Conservation (phyloP, 2,329 filamentous ascomycete species). For the Hypocreales sp. region DNA sequence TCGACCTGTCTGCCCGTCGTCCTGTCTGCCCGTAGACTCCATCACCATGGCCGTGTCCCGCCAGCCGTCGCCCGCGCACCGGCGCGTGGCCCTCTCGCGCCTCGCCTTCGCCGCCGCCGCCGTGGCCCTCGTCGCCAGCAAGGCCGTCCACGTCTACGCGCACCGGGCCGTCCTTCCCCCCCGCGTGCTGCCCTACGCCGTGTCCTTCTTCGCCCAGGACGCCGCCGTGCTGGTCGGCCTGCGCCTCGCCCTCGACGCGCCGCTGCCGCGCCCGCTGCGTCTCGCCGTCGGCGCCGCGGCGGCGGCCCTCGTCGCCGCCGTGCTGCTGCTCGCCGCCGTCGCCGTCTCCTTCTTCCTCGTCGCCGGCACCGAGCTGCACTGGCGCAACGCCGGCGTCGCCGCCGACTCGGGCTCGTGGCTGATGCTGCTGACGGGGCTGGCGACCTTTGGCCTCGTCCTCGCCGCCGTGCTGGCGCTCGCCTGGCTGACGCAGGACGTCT, state of each 20-base stretch:
- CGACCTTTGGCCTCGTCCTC: conserved; percentile 6
- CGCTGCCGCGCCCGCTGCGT: conserved; percentile 6
- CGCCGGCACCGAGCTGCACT: conserved; percentile 12
- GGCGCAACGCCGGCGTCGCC: conserved; percentile 12
- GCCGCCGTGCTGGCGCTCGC: conserved; percentile 4
- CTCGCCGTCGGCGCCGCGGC: conserved; percentile 9
- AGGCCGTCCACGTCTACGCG: conserved; percentile 16
- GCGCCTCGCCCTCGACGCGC: conserved; percentile 13
- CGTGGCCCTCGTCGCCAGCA: conserved; percentile 14
- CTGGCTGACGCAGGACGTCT: conserved; percentile 9
- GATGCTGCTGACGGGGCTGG: conserved; percentile 11
- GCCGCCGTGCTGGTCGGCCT: conserved; percentile 14
- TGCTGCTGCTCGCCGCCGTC: conserved; percentile 7
- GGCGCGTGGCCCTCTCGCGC: too few species aligned
- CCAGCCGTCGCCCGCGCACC: too few species aligned
- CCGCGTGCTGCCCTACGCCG: conserved; percentile 14
- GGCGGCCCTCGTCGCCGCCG: conserved; percentile 9
- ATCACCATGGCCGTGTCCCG: too few species aligned
- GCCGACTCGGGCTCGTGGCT: conserved; percentile 9
- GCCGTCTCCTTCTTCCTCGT: conserved; percentile 10
- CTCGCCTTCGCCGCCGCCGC: conserved; percentile 16
- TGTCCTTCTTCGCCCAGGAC: conserved; percentile 20
- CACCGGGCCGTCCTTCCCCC: conserved; percentile 14
- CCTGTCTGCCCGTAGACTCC: too few species aligned
- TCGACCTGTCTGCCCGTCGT: too few species aligned